Evolutionary conservation across 2,329 filamentous ascomycete species (phyloP).

Genomic region (Xylariaceae sp.): DNA sequence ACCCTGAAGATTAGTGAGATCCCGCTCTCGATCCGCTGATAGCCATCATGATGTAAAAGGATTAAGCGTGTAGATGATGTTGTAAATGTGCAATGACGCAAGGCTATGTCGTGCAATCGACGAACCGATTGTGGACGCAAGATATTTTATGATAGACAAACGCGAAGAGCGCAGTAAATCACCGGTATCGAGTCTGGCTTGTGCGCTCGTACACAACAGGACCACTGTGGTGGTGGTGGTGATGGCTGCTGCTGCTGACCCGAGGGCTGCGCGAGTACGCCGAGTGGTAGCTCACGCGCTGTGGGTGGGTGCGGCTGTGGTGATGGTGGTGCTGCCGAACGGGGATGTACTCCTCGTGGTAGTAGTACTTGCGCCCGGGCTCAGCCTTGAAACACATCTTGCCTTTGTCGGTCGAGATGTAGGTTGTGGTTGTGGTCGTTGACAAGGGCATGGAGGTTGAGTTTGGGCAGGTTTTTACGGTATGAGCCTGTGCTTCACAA

Average conservation of each 20-base stretch:
- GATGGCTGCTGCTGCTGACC: conserved; percentile 34
- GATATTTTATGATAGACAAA: too few species aligned
- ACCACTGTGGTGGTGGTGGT: conserved; percentile 27
- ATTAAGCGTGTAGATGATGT: too few species aligned
- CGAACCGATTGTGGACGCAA: too few species aligned
- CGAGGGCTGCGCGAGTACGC: conserved; percentile 34
- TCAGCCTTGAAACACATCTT: conserved; percentile 48
- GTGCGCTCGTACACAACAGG: conserved; percentile 38
- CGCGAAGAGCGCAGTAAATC: not conserved
- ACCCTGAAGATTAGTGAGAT: too few species aligned
- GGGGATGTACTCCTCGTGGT: conserved; percentile 50
- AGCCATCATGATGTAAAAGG: too few species aligned
- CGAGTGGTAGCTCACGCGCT: conserved; percentile 25
- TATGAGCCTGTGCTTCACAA: too few species aligned
- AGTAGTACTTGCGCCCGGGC: conserved; percentile 47
- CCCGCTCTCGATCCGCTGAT: too few species aligned
- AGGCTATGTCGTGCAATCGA: too few species aligned
- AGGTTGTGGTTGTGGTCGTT: conserved; percentile 7
- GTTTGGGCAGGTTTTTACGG: too few species aligned
- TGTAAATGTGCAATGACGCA: too few species aligned
- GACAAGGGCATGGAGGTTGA: too few species aligned
- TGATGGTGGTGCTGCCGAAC: conserved; percentile 34
- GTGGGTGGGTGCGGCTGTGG: conserved; percentile 29
- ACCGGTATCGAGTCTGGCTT: conserved; percentile 30
- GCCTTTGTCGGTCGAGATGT: conserved; percentile 11